phyloP scores from a whole-genome alignment of 2,329 filamentous ascomycete species.

The Orbilia quercus region DNA sequence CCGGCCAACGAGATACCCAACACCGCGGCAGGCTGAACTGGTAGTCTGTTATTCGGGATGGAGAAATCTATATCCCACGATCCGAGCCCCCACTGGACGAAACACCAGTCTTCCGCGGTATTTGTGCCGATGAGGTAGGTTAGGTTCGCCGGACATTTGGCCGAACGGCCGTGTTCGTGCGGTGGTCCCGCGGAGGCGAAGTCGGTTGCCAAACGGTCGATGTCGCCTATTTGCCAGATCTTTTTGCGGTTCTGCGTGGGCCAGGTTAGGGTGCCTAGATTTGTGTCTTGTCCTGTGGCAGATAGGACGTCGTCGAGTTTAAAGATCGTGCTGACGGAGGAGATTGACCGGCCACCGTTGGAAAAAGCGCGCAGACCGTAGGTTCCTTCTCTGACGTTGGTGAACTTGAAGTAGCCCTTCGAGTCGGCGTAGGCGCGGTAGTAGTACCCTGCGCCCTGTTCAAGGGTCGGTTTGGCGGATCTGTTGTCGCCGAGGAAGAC shows the following conservation, averaged over 20 bases:
- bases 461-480: slow-evolving; percentile 63
- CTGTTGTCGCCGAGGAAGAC: slow-evolving; percentile 68
- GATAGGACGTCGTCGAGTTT: slow-evolving; percentile 64
- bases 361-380: slow-evolving; percentile 68
- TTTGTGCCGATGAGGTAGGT: slow-evolving; percentile 65
- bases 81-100: slow-evolving; percentile 64
- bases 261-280: slow-evolving; percentile 65
- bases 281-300: slow-evolving; percentile 61
- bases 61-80: slow-evolving; percentile 63
- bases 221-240: slow-evolving; percentile 67
- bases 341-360: slow-evolving; percentile 64
- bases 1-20: slow-evolving; percentile 35
- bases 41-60: slow-evolving; percentile 16
- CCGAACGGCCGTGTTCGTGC: slow-evolving; percentile 65
- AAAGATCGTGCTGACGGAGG: slow-evolving; percentile 66
- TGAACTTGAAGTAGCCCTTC: slow-evolving; percentile 65
- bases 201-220: slow-evolving; percentile 66
- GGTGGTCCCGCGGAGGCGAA: slow-evolving; percentile 65
- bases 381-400: slow-evolving; percentile 64
- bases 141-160: slow-evolving; percentile 65
- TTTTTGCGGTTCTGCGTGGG: slow-evolving; percentile 62
- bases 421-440: slow-evolving; percentile 66
- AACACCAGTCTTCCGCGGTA: slow-evolving; percentile 66
- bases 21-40: slow-evolving; percentile 30
- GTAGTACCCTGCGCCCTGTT: slow-evolving; percentile 67